Evolutionary conservation across 495 filamentous ascomycete species (phyloP), one percentile per base, ranked within the genome.

Genomic region (Penicillium coprophilum): DNA sequence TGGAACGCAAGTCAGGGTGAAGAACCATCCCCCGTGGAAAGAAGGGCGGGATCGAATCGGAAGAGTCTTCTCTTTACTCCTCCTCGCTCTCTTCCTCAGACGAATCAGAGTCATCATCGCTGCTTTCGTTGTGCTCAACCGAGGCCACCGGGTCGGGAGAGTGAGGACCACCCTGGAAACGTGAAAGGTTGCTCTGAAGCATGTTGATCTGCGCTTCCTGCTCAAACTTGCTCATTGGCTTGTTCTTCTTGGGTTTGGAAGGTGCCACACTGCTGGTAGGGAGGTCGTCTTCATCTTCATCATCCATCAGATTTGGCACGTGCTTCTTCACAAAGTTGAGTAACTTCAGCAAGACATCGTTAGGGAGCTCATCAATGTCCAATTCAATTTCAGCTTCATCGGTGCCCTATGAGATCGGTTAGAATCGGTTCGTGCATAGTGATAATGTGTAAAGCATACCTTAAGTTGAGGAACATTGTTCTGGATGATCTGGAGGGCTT

Each of bases 201-300:
- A 89, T 82, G 50, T 85, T 82, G 67, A 98, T 96, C 61, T 87
- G 88, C 9, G 86, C 84, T 67, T 97, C 92, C 72, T 98, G 94
- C 73, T 98, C 93, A 20, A 74, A 78, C 71, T 92, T 93, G 77
- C 88, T 93, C 94, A 97, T 98, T 0, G 94, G 94, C 80, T 97
- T 97, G 75, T 98, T 96, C 81, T 98, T 98, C 78, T 96, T 96
- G 15, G 87, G 82, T 72, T 90, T 90, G 8, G 81, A 70, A 13
- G 82, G 68, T 0, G 83, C 76, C 15, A 81, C 72, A 21, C 72
- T 66, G 57, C 77, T 80, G 24, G 75, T 58, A 47, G 73, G 58
- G 65, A 61, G n/a, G 64, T 78, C 51, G 4, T 77, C 71, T 31
- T 80, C 77, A 5, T 77, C 71, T 30, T 79, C 76, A 19, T 79